A percentile compares a stretch with the other conserved stretches of the same genome.
Conservation (phyloP, 202 grass and related monocot genomes). For the Digitaria exilis region DNA sequence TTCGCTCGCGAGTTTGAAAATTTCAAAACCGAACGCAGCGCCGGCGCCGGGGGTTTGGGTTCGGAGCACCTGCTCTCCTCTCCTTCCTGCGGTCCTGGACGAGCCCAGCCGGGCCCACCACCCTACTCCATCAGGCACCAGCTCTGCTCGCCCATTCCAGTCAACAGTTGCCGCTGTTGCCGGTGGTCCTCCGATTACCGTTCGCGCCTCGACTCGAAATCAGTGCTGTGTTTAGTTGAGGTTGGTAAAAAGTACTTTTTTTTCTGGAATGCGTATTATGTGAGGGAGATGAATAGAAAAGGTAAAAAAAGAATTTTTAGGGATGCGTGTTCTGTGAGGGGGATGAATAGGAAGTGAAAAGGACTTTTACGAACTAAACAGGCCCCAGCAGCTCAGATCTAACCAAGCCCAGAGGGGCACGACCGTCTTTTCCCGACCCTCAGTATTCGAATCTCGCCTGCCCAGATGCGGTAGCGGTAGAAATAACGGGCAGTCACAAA, state of each 20-base stretch:
- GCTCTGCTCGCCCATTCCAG: slow-evolving; percentile 12
- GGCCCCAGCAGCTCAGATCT: slow-evolving; percentile 48
- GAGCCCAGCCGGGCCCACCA: background rate
- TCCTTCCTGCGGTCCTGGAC: slow-evolving; percentile 34
- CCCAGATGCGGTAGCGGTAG: slow-evolving; percentile 43
- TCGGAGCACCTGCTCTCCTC: too few species aligned
- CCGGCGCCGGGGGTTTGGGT: background rate
- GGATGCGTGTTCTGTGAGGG: too few species aligned
- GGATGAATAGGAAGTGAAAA: too few species aligned
- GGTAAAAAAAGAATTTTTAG: too few species aligned
- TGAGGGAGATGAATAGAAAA: too few species aligned
- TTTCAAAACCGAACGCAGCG: background rate
- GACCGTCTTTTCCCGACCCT: slow-evolving; percentile 11
- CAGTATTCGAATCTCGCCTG: slow-evolving; percentile 45
- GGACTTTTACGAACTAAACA: too few species aligned
- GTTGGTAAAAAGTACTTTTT: too few species aligned
- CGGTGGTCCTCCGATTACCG: slow-evolving; percentile 31
- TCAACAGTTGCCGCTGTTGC: slow-evolving; percentile 11
- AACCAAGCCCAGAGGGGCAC: slow-evolving; percentile 15
- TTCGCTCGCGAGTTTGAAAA: slow-evolving; percentile 27
- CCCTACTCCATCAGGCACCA: background rate
- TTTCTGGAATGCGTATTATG: too few species aligned
- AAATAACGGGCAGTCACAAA: slow-evolving; percentile 5
- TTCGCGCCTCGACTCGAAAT: slow-evolving; percentile 30
- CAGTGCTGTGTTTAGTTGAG: too few species aligned